Conservation (phyloP, 2,329 filamentous ascomycete species). For the Colletotrichum noveboracense region DNA sequence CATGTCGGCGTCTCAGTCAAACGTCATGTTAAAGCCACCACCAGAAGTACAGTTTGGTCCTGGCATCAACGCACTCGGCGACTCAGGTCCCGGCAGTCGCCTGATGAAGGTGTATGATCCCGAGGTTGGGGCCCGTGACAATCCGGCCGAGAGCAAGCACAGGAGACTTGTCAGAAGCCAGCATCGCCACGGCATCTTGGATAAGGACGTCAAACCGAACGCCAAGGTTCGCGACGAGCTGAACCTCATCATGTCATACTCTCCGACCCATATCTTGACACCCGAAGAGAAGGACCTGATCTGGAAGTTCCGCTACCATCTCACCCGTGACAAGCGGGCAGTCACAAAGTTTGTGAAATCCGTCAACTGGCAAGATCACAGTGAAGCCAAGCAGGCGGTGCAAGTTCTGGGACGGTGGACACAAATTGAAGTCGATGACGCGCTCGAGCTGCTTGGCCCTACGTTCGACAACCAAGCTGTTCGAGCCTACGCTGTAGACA, state of each 20-base stretch:
- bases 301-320: conserved; percentile 96
- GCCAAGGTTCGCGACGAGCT: conserved; percentile 94
- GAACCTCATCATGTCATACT: conserved; percentile 89
- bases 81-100: conserved; percentile 57
- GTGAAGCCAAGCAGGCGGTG: conserved; percentile 87
- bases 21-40: conserved; percentile 76
- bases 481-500: conserved; percentile 90
- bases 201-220: conserved; percentile 95
- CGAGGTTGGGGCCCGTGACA: conserved; percentile 86
- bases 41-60: conserved; percentile 91
- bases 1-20: conserved; percentile 66
- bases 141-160: conserved; percentile 95
- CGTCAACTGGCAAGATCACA: conserved; percentile 88
- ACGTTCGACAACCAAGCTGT: conserved; percentile 89
- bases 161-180: conserved; percentile 89
- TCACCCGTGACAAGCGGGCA: conserved; percentile 89
- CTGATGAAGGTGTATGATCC: conserved; percentile 91
- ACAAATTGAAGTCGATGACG: conserved; percentile 96
- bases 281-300: conserved; percentile 94
- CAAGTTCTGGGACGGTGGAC: conserved; percentile 93
- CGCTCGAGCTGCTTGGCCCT: conserved; percentile 89
- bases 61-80: conserved; percentile 76
- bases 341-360: conserved; percentile 98
- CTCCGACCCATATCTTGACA: conserved; percentile 85
- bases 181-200: conserved; percentile 87